Evolutionary conservation across 2,329 filamentous ascomycete genomes (phyloP), one percentile per base, ranked within the genome.

Genomic region (Tolypocladium tundrense): DNA sequence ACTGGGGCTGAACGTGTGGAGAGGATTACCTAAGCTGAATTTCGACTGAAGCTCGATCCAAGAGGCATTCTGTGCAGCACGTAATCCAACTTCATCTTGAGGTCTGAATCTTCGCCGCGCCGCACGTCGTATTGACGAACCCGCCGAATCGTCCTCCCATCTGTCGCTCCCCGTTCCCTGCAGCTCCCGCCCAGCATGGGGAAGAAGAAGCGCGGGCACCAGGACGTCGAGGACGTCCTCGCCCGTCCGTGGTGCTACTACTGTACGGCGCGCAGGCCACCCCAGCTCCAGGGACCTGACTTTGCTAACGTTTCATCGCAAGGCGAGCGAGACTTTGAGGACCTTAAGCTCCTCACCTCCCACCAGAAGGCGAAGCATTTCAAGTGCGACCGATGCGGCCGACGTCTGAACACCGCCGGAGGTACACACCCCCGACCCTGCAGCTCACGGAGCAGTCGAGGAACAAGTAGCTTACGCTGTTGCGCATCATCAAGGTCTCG

Each of bases 321-420:
- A 87, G 84, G 84, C 75, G 94, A 99, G 75, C 89, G 93, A 77
- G 93, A 97, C 75, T 99, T 97, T 71, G 92, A 97, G 73, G 94
- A 99, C 72, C 74, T 96, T 53, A 97, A 96, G 79, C 91, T 97
- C 65, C 85, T 99, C 63, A 95, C 96, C 66, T 92, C 90, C 59
- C 94, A 99, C 73, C 94, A 97, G 70, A 97, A 97, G 72, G 92
- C 93, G n/a, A 97, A 97, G 75, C 94, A 99, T 74, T 97, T 96
- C 81, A 97, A 96, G 75, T 99, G 94, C 76, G 90, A 96, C 66
- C 80, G 88, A 76, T 99, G 94, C 72, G 87, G 87, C 56, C 85
- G 94, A 63, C 83, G 92, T 64, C 76, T 99, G 58, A 97, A 96
- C 70, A 99, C 94, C 1, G 92, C 92, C 48, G 94, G 94, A 82